Evolutionary conservation across 116 monocot genomes (phyloP).

Genomic region (Posidonia oceanica): DNA sequence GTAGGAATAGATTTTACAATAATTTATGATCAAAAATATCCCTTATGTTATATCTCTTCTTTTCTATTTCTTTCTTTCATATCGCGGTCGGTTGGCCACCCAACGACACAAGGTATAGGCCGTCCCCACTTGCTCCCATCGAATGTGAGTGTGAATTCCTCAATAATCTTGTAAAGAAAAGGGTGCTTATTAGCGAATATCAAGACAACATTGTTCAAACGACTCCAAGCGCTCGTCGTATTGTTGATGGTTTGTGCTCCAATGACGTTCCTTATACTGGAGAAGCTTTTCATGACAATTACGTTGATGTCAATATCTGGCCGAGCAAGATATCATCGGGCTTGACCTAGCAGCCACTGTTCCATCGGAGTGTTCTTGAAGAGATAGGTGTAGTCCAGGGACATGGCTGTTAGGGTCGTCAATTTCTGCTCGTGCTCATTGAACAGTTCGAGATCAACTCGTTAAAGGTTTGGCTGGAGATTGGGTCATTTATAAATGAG

Average conservation of each 20-base stretch:
- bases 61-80: background rate
- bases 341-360: slow-evolving; percentile 37
- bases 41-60: no score
- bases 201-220: slow-evolving; percentile 83
- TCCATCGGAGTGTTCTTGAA: slow-evolving; percentile 64
- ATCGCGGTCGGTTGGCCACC: slow-evolving; percentile 15
- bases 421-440: no score
- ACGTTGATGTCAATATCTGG: slow-evolving; percentile 78
- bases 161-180: slow-evolving; percentile 44
- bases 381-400: slow-evolving; percentile 47
- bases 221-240: slow-evolving; percentile 40
- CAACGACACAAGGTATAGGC: slow-evolving; percentile 78
- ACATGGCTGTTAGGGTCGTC: no score
- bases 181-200: slow-evolving; percentile 57
- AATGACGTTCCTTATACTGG: slow-evolving; percentile 35
- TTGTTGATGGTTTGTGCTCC: slow-evolving; percentile 49
- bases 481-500: no score
- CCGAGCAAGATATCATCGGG: slow-evolving; percentile 44
- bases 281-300: slow-evolving; percentile 43
- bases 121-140: slow-evolving; percentile 69
- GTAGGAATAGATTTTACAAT: no score
- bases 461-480: no score
- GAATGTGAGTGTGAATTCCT: slow-evolving; percentile 56
- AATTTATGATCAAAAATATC: no score
- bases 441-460: no score